phyloP scores from a whole-genome alignment of 192 early-diverging fungal species.

The Cetraspora pellucida region DNA sequence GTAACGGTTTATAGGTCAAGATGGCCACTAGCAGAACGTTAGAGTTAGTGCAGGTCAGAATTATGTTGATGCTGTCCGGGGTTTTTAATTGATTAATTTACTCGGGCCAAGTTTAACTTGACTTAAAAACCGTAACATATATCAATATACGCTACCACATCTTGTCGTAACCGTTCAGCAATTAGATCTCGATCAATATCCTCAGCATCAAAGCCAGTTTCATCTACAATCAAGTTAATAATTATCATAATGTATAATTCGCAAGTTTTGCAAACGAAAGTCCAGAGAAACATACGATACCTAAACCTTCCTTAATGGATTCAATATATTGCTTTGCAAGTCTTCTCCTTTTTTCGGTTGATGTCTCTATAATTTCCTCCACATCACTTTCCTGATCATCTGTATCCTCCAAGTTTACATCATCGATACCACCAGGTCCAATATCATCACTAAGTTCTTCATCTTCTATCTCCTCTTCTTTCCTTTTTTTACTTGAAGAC shows the following conservation, averaged over 20 bases:
- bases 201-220: constrained; percentile 84
- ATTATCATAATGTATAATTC: neutral
- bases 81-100: too few species aligned
- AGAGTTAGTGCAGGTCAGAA: too few species aligned
- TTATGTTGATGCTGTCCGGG: too few species aligned
- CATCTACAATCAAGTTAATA: constrained; percentile 46
- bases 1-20: too few species aligned
- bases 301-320: constrained; percentile 69
- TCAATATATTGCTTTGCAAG: constrained; percentile 92
- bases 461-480: constrained; percentile 40
- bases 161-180: constrained; percentile 79
- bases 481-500: constrained; percentile 7
- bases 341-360: constrained; percentile 90
- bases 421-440: constrained; percentile 58
- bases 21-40: too few species aligned
- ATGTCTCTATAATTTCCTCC: constrained; percentile 78
- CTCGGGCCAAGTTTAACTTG: too few species aligned
- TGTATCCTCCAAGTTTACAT: constrained; percentile 48
- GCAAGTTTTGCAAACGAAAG: constrained; percentile 26
- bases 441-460: constrained; percentile 52
- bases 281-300: constrained; percentile 31
- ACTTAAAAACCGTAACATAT: too few species aligned
- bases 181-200: constrained; percentile 94
- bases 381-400: constrained; percentile 46
- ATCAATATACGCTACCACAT: constrained; percentile 59